Evolutionary conservation across 2,329 filamentous ascomycete genomes (phyloP).

Genomic region (Monilinia polystroma): DNA sequence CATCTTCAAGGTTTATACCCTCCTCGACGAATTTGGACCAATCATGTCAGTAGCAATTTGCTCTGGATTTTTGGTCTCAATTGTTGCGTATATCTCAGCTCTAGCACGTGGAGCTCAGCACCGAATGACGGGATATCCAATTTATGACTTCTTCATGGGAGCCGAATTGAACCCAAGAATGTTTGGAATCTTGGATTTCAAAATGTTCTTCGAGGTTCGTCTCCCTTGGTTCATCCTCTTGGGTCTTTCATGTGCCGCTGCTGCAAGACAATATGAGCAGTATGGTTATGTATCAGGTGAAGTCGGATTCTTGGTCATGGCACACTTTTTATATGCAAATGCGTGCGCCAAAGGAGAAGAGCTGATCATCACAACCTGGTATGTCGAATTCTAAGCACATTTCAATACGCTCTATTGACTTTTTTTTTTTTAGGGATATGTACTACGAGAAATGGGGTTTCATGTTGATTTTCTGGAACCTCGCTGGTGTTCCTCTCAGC

Average conservation of each 20-base stretch:
- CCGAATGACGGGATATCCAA: constrained; percentile 79
- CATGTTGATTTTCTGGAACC: constrained; percentile 96
- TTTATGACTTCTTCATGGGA: constrained; percentile 92
- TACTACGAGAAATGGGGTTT: constrained; percentile 96
- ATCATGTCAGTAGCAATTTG: constrained; percentile 91
- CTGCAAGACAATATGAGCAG: constrained; percentile 77
- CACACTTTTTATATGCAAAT: constrained; percentile 89
- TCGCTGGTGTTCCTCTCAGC: constrained; percentile 82
- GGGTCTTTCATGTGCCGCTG: constrained; percentile 71
- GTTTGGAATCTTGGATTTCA: constrained; percentile 82
- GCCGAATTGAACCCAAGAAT: constrained; percentile 83
- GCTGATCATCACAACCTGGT: constrained; percentile 83
- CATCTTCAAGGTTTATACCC: constrained; percentile 82
- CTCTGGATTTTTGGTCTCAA: constrained; percentile 79
- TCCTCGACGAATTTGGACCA: constrained; percentile 93
- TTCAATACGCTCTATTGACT: constrained; percentile 8
- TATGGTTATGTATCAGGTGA: constrained; percentile 88
- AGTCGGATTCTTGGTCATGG: constrained; percentile 79
- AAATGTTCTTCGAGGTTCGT: constrained; percentile 94
- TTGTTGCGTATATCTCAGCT: constrained; percentile 85
- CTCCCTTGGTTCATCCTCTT: constrained; percentile 91
- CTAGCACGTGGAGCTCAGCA: constrained; percentile 77
- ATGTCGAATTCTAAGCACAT: constrained; percentile 24
- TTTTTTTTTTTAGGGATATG: constrained; percentile 62
- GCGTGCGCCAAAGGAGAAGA: constrained; percentile 92